Percentiles rank a stretch among this genome's conserved stretches.
Conservation (phyloP, 2,329 filamentous ascomycete species). For the Proliferodiscus dingleyae region DNA sequence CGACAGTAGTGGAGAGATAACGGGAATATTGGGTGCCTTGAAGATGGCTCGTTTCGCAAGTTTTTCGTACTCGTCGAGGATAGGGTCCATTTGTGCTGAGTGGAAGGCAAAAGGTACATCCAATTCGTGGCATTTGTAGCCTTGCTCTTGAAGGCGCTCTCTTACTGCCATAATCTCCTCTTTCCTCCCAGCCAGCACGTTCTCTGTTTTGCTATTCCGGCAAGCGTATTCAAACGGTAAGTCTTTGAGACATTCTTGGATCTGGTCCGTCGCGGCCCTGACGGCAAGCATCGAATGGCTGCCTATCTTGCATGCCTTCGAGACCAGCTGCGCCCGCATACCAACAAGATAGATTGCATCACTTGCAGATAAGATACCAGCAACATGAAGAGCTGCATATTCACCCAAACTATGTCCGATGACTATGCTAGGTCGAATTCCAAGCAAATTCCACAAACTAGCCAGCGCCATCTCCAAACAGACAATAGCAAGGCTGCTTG, state of each 20-base stretch:
- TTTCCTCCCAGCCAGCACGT: conserved; percentile 58
- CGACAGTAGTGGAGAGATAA: conserved; percentile 63
- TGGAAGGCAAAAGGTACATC: conserved; percentile 63
- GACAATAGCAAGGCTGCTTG: conserved; percentile 50
- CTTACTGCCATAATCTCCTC: conserved; percentile 46
- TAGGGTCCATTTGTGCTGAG: conserved; percentile 55
- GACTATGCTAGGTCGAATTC: conserved; percentile 49
- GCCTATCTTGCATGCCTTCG: conserved; percentile 1
- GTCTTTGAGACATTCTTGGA: conserved; percentile 41
- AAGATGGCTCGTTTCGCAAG: conserved; percentile 46
- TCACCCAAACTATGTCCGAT: conserved; percentile 65
- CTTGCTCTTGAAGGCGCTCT: conserved; percentile 41
- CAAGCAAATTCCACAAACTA: conserved; percentile 52
- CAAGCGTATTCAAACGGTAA: conserved; percentile 53
- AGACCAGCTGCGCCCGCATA: conserved; percentile 45
- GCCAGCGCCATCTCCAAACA: conserved; percentile 53
- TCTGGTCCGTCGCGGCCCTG: conserved; percentile 44
- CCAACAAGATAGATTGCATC: conserved; percentile 72
- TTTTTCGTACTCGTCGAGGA: conserved; percentile 33
- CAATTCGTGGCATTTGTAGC: conserved; percentile 56
- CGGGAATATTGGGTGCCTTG: conserved; percentile 48
- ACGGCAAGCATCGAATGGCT: conserved; percentile 59
- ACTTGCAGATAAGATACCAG: conserved; percentile 64
- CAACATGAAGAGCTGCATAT: conserved; percentile 66
- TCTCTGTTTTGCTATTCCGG: conserved; percentile 69